Evolutionary conservation across 495 filamentous ascomycete genomes (phyloP).

Genomic region (Lasiosphaeria miniovina): DNA sequence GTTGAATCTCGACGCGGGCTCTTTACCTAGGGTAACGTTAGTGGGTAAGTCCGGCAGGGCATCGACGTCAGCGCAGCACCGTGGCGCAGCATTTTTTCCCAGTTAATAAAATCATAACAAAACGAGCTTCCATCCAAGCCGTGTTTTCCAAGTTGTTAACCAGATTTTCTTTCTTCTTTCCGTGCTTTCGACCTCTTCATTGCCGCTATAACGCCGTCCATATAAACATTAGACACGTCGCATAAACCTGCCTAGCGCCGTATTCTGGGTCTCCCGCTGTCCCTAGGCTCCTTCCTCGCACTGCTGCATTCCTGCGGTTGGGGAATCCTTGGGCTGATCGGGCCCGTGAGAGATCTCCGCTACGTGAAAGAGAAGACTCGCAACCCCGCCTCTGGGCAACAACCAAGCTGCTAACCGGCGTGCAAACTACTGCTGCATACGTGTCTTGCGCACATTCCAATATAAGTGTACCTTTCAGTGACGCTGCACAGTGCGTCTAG

Average conservation of each 20-base stretch:
- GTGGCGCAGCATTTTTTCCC: background rate
- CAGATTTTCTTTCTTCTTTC: background rate
- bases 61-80: background rate
- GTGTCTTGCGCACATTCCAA: conserved; percentile 1
- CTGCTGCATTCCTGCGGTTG: background rate
- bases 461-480: too few relatives aligned
- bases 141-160: background rate
- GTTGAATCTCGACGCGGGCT: too few relatives aligned
- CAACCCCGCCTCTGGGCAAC: conserved; percentile 1
- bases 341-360: background rate
- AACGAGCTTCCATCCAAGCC: background rate
- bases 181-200: background rate
- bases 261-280: background rate
- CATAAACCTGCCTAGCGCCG: too few relatives aligned
- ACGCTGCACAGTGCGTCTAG: too few relatives aligned
- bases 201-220: background rate
- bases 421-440: background rate
- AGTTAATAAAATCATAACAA: background rate
- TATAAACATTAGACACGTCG: too few relatives aligned
- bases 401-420: background rate
- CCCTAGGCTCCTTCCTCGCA: background rate
- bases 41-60: too few relatives aligned
- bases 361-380: conserved; percentile 1
- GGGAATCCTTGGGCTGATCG: background rate
- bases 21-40: too few relatives aligned